A percentile compares a stretch with the other conserved stretches of the same genome.
Evolutionary conservation across 1,284 basidiomycete species (phyloP).

Genomic region (Athelia sp.): DNA sequence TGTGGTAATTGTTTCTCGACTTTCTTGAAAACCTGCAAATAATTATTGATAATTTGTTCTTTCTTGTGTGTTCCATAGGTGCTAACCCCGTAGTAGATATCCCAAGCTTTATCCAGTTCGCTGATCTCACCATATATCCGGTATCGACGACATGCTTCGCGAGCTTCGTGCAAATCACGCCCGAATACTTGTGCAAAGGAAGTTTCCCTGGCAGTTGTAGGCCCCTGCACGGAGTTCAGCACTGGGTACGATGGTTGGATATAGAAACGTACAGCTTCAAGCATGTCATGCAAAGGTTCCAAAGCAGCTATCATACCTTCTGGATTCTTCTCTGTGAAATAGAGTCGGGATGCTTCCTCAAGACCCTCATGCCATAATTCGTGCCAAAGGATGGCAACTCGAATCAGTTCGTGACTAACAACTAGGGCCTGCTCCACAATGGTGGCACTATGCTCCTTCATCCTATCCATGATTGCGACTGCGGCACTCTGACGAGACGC

Average conservation of each 20-base stretch:
- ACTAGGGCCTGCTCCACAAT: conserved; percentile 94
- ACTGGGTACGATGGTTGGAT: not conserved
- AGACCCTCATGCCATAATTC: conserved; percentile 99
- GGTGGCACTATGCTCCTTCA: conserved; percentile 86
- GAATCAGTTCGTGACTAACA: conserved; percentile 93
- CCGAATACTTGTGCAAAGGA: conserved; percentile 96
- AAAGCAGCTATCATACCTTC: conserved; percentile 96
- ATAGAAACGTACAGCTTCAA: conserved; percentile 73
- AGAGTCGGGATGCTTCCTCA: conserved; percentile 95
- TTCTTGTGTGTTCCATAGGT: not conserved
- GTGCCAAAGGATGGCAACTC: conserved; percentile 98
- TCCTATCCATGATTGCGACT: conserved; percentile 85
- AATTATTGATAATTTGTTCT: conserved; percentile 5
- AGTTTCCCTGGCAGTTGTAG: conserved; percentile 91
- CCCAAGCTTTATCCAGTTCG: conserved; percentile 99
- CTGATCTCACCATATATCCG: conserved; percentile 83
- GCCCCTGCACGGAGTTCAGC: conserved; percentile 51
- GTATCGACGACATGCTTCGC: conserved; percentile 88
- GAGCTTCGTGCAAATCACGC: conserved; percentile 88
- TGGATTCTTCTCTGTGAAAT: conserved; percentile 98
- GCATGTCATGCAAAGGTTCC: conserved; percentile 90
- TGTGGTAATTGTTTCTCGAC: conserved; percentile 93
- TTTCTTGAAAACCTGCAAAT: conserved; percentile 84
- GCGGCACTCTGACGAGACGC: conserved; percentile 81
- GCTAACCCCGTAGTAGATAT: conserved; percentile 88